Conservation (phyloP, 2,329 filamentous ascomycete genomes). For the Hirsutella minnesotensis region DNA sequence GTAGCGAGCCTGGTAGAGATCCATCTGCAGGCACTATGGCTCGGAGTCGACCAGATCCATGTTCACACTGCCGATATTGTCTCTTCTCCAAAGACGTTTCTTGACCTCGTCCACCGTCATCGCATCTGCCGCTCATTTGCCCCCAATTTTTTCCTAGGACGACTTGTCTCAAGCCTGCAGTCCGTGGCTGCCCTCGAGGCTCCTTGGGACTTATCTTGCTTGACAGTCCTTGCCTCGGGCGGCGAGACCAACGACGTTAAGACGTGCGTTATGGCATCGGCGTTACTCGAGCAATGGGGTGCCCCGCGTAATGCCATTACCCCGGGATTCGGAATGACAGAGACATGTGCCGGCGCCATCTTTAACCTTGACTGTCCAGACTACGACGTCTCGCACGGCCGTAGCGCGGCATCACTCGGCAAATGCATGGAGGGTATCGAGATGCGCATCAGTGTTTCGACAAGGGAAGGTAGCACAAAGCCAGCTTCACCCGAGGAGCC, state of each 20-base stretch:
- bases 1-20: constrained; percentile 39
- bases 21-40: constrained; percentile 34
- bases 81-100: constrained; percentile 23
- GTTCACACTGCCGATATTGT: constrained; percentile 28
- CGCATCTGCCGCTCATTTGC: constrained; percentile 31
- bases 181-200: neutral
- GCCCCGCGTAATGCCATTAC: constrained; percentile 20
- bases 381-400: constrained; percentile 18
- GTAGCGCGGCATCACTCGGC: constrained; percentile 26
- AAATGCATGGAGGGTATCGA: constrained; percentile 22
- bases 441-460: too few species aligned
- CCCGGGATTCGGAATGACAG: constrained; percentile 37
- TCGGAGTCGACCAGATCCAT: constrained; percentile 32
- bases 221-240: constrained; percentile 25
- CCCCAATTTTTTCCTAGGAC: constrained; percentile 23
- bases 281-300: constrained; percentile 17
- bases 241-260: constrained; percentile 31
- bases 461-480: too few species aligned
- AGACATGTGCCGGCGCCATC: constrained; percentile 38
- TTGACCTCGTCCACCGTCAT: constrained; percentile 26
- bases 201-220: constrained; percentile 11
- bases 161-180: constrained; percentile 8
- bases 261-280: constrained; percentile 16
- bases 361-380: constrained; percentile 27
- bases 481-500: too few species aligned